phyloP scores from a whole-genome alignment of 441 rosid genomes.

The Theobroma grandiflorum region DNA sequence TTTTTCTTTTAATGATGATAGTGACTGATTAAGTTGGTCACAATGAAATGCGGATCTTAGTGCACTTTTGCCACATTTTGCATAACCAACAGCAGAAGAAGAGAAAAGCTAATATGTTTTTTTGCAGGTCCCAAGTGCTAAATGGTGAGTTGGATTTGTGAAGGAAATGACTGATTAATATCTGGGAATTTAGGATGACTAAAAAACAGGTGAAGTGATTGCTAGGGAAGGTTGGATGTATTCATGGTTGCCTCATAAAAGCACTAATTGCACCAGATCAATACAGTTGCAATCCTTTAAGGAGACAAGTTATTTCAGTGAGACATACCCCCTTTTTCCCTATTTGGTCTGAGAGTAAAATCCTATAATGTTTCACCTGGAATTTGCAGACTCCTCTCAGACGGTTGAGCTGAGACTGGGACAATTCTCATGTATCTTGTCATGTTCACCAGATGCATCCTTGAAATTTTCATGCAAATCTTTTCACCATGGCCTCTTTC shows the following conservation, averaged over 20 bases:
- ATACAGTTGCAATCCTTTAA: constrained; percentile 1
- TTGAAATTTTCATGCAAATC: not conserved
- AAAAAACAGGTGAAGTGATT: not conserved
- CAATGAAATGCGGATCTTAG: not conserved
- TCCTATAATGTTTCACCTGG: too few relatives aligned
- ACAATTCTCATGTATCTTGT: not conserved
- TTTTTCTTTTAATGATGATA: not conserved
- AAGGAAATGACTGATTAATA: not conserved
- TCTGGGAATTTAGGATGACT: not conserved
- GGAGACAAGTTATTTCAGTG: not conserved
- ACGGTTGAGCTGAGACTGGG: too few relatives aligned
- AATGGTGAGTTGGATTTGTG: not conserved
- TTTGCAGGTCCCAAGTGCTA: not conserved
- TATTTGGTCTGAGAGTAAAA: too few relatives aligned
- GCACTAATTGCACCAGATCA: not conserved
- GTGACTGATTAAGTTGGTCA: not conserved
- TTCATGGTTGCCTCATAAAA: constrained; percentile 4
- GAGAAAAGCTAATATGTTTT: not conserved
- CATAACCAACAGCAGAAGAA: not conserved
- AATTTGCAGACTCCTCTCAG: too few relatives aligned
- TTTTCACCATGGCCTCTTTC: not conserved
- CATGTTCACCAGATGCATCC: not conserved
- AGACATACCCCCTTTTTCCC: too few relatives aligned
- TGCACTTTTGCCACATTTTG: not conserved
- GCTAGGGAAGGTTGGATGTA: not conserved